Conservation (phyloP, 1,284 basidiomycete species). For the Thelephora terrestris region DNA sequence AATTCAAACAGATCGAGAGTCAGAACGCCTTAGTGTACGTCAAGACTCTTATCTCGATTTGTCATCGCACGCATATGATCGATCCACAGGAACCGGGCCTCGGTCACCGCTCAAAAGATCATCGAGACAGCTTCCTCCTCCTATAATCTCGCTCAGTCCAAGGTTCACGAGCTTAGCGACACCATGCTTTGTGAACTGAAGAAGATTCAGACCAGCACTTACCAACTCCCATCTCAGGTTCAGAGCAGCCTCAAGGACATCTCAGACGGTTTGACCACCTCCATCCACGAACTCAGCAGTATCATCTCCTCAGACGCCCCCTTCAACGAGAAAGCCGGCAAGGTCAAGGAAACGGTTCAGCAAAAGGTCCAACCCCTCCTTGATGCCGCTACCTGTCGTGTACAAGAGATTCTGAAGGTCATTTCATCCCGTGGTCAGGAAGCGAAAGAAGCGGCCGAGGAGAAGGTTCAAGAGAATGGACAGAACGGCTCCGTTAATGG, state of each 20-base stretch:
- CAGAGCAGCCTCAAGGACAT: conserved; percentile 39
- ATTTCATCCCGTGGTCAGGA: conserved; percentile 11
- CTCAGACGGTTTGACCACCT: conserved; percentile 34
- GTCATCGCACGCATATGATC: conserved; percentile 6
- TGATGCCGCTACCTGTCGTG: conserved; percentile 25
- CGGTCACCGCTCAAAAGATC: conserved; percentile 55
- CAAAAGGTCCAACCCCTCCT: conserved; percentile 50
- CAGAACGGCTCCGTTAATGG: conserved; percentile 11
- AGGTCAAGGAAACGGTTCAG: conserved; percentile 46
- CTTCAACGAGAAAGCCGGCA: conserved; percentile 46
- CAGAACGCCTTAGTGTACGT: conserved; percentile 57
- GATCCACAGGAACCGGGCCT: conserved; percentile 48
- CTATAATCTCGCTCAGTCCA: conserved; percentile 36
- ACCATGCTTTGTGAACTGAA: conserved; percentile 55
- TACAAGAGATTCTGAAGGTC: conserved; percentile 22
- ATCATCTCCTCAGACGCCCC: conserved; percentile 49
- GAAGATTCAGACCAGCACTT: conserved; percentile 44
- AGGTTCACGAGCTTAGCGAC: conserved; percentile 43
- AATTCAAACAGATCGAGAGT: conserved; percentile 58
- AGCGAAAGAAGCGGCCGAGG: conserved; percentile 15
- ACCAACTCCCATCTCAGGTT: conserved; percentile 43
- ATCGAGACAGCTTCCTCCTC: conserved; percentile 46
- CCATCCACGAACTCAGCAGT: conserved; percentile 38
- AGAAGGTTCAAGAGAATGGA: conserved; percentile 12
- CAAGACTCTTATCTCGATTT: background rate